Conservation (phyloP, 2,329 filamentous ascomycete genomes). For the Pseudogymnoascus sp. region DNA sequence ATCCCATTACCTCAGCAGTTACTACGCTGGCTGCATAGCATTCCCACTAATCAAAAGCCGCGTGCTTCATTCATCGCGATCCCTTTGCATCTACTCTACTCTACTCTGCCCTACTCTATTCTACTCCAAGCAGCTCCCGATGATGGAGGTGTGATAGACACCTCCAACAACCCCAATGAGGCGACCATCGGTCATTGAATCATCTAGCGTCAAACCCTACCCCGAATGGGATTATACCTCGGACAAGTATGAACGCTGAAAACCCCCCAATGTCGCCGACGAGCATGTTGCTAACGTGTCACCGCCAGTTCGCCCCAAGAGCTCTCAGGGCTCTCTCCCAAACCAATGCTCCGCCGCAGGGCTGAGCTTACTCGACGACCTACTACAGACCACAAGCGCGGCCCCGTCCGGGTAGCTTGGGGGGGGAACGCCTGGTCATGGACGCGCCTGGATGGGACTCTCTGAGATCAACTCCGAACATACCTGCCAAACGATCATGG, state of each 20-base stretch:
- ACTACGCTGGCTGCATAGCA: background rate
- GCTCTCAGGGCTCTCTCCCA: background rate
- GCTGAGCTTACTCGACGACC: conserved; percentile 5
- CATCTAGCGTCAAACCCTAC: background rate
- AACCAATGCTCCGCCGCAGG: conserved; percentile 4
- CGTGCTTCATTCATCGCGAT: background rate
- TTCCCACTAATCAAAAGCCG: background rate
- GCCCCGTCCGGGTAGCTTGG: background rate
- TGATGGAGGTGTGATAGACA: conserved; percentile 7
- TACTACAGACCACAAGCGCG: background rate
- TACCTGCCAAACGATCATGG: conserved; percentile 2
- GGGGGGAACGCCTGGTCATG: background rate
- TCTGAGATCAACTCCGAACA: conserved; percentile 1
- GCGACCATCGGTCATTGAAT: background rate
- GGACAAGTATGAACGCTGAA: background rate
- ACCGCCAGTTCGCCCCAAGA: background rate
- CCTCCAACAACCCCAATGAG: conserved; percentile 1
- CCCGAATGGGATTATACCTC: conserved; percentile 7
- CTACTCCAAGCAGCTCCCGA: background rate
- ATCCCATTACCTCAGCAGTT: conserved; percentile 1
- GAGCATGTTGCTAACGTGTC: background rate
- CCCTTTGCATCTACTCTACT: background rate
- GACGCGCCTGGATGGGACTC: conserved; percentile 7
- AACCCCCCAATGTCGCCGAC: conserved; percentile 1
- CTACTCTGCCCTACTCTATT: background rate